Evolutionary conservation across 495 filamentous ascomycete species (phyloP).

Genomic region (Penicillium longicatenatum): DNA sequence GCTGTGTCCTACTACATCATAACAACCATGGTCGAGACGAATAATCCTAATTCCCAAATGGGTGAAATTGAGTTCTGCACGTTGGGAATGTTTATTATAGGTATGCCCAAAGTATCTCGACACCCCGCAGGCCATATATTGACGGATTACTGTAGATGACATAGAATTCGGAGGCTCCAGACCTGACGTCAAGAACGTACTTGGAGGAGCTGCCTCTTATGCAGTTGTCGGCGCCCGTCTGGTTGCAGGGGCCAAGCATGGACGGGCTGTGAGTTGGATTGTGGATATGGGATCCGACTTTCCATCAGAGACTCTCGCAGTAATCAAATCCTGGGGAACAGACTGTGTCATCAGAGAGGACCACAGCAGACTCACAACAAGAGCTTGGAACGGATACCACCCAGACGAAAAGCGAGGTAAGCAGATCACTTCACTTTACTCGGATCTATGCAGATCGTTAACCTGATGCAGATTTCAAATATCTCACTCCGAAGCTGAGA

Average conservation of each 20-base stretch:
- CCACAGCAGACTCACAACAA: constrained; percentile 72
- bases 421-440: constrained; percentile 7
- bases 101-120: constrained; percentile 44
- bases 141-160: constrained; percentile 63
- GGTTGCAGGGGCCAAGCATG: constrained; percentile 57
- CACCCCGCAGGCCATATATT: constrained; percentile 22
- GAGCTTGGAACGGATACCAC: constrained; percentile 88
- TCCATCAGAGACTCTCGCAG: constrained; percentile 60
- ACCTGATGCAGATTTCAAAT: constrained; percentile 72
- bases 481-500: constrained; percentile 82
- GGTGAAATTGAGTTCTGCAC: constrained; percentile 74
- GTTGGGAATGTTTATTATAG: constrained; percentile 94
- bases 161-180: constrained; percentile 68
- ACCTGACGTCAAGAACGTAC: constrained; percentile 65
- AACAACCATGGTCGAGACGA: constrained; percentile 19
- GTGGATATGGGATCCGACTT: constrained; percentile 90
- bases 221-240: constrained; percentile 86
- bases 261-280: constrained; percentile 77
- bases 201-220: constrained; percentile 87
- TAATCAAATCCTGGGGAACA: constrained; percentile 73
- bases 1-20: constrained; percentile 3
- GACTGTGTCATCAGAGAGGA: constrained; percentile 67
- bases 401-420: constrained; percentile 57
- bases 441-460: constrained; percentile 14
- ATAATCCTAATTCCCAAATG: constrained; percentile 1